Evolutionary conservation across 176 grass and related monocot species (phyloP).

Genomic region (Chrysopogon serrulatus): DNA sequence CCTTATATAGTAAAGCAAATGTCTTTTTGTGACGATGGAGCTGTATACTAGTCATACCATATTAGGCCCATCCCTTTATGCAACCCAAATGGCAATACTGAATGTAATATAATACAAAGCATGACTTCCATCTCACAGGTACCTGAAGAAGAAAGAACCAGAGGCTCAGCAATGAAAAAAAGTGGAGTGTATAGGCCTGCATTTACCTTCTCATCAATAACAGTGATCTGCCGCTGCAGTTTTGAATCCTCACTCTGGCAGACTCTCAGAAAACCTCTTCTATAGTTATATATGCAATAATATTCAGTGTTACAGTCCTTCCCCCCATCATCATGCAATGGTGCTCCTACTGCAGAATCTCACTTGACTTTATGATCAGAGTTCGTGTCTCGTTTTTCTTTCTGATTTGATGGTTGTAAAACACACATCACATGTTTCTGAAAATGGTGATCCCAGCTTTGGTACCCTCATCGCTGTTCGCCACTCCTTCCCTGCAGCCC

Average conservation of each 20-base stretch:
- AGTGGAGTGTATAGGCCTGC: not conserved
- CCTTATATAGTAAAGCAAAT: not conserved
- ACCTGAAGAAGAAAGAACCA: conserved; percentile 59
- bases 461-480: not conserved
- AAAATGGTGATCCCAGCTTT: not conserved
- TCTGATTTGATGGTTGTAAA: conserved; percentile 2
- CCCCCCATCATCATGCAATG: not conserved
- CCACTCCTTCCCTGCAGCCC: not conserved
- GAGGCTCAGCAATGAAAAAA: conserved; percentile 38
- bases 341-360: not conserved
- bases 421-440: not conserved
- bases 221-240: not conserved
- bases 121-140: conserved; percentile 22
- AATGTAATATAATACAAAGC: not conserved
- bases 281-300: not conserved
- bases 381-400: not conserved
- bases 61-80: not conserved
- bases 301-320: not conserved
- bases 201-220: conserved; percentile 24
- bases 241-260: not conserved
- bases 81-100: not conserved
- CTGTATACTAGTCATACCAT: not conserved
- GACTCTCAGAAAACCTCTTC: not conserved
- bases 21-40: not conserved
- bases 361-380: not conserved